A percentile compares a stretch with the other conserved stretches of the same genome.
Conservation (phyloP, 2,329 filamentous ascomycete genomes). For the Cytospora schulzeri region DNA sequence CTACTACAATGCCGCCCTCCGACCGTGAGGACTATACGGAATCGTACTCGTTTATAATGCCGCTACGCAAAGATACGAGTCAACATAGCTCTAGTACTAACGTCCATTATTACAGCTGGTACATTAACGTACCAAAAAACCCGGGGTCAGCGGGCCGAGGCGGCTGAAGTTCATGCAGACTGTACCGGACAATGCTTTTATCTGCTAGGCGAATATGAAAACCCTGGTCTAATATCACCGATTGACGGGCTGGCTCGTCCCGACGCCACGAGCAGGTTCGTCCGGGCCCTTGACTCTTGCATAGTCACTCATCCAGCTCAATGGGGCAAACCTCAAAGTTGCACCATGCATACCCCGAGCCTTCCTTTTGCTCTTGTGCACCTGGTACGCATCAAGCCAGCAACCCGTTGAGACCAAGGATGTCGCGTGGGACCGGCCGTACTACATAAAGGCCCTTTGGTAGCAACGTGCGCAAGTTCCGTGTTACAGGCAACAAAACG, state of each 20-base stretch:
- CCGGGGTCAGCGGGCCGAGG: not conserved
- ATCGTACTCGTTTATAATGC: not conserved
- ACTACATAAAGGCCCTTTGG: not conserved
- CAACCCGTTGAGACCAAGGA: constrained; percentile 11
- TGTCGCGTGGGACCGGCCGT: not conserved
- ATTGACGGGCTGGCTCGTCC: not conserved
- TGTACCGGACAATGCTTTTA: too few relatives aligned
- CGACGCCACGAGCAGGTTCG: not conserved
- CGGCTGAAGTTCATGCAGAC: not conserved
- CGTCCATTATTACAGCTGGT: not conserved
- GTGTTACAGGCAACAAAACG: constrained; percentile 5
- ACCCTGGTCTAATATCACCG: not conserved
- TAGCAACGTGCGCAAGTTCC: not conserved
- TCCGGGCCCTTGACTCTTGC: not conserved
- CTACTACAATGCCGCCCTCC: not conserved
- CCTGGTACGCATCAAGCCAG: not conserved
- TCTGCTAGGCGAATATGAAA: not conserved
- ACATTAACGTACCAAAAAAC: not conserved
- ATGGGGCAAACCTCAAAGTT: not conserved
- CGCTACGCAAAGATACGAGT: not conserved
- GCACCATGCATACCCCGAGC: constrained; percentile 6
- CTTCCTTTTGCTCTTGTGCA: constrained; percentile 2
- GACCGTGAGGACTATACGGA: not conserved
- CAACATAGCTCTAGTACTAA: not conserved
- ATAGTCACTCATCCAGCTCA: not conserved